Percentiles rank a stretch among this genome's conserved stretches.
Evolutionary conservation across 371 early-diverging fungal species (phyloP).

Genomic region (Mucor saturninus): DNA sequence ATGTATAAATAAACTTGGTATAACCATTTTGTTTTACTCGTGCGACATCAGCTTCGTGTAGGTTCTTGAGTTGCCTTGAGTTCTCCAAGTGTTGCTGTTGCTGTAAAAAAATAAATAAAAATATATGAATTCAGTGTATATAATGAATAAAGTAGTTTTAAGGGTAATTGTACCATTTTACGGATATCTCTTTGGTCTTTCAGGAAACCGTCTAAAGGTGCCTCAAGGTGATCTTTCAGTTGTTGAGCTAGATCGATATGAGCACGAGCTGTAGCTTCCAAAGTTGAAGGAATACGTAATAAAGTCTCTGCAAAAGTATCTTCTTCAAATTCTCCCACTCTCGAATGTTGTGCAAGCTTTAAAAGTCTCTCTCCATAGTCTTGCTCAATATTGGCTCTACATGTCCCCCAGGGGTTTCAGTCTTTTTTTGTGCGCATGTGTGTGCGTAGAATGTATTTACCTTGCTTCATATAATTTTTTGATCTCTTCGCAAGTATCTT

Average conservation of each 20-base stretch:
- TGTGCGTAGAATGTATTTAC: not conserved
- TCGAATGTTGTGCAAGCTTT: conserved; percentile 35
- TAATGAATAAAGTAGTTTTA: not conserved
- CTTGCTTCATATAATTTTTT: conserved; percentile 25
- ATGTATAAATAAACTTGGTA: conserved; percentile 8
- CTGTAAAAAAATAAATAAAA: conserved; percentile 18
- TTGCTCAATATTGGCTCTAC: conserved; percentile 40
- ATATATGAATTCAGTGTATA: not conserved
- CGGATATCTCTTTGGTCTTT: conserved; percentile 45
- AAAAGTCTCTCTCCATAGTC: conserved; percentile 45
- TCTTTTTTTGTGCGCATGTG: no score
- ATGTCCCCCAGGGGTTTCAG: no score
- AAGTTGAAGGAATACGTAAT: conserved; percentile 42
- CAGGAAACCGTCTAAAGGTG: conserved; percentile 43
- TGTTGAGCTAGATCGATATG: conserved; percentile 55
- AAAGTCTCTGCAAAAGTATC: conserved; percentile 48
- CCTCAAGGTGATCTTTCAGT: conserved; percentile 43
- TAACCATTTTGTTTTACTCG: conserved; percentile 35
- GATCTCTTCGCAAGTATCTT: conserved; percentile 39
- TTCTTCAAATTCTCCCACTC: conserved; percentile 43
- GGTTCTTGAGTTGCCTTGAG: conserved; percentile 40
- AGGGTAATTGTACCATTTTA: conserved; percentile 28
- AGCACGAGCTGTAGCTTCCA: conserved; percentile 53
- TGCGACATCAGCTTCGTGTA: conserved; percentile 46
- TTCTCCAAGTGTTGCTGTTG: conserved; percentile 51